A percentile compares a stretch with the other conserved stretches of the same genome.
Conservation (phyloP, 176 grass and related monocot species). For the Carex cristatella region DNA sequence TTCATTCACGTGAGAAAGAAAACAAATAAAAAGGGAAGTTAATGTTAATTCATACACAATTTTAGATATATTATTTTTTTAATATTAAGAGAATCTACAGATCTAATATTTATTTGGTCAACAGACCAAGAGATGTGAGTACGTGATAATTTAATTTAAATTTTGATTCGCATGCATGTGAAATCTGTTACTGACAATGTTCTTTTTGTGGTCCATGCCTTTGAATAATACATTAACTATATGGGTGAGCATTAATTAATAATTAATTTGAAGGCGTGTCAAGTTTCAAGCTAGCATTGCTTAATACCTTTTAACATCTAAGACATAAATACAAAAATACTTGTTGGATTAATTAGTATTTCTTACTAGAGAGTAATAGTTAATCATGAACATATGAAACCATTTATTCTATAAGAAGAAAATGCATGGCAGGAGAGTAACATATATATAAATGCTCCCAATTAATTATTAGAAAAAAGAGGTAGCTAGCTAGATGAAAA, state of each 20-base stretch:
- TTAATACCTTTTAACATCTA: not conserved
- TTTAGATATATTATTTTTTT: no score
- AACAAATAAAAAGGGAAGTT: no score
- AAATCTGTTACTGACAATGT: not conserved
- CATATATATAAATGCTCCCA: no score
- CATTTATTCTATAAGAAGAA: not conserved
- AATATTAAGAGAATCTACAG: not conserved
- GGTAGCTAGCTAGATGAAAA: no score
- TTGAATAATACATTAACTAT: not conserved
- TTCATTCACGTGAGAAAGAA: no score
- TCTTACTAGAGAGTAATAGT: not conserved
- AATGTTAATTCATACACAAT: no score
- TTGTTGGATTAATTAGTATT: no score
- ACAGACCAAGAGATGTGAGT: not conserved
- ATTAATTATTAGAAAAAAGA: no score
- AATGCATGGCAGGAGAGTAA: not conserved
- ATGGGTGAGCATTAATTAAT: no score
- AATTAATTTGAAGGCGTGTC: no score
- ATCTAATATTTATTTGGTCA: not conserved
- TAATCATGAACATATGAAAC: not conserved
- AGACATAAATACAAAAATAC: no score
- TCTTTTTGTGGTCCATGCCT: not conserved
- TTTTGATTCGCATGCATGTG: not conserved
- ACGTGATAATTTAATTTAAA: not conserved
- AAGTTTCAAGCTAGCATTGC: not conserved